Percentiles rank a stretch among this genome's conserved stretches.
Conservation (phyloP, 2,329 filamentous ascomycete genomes). For the Cladosporium cucumerinum region DNA sequence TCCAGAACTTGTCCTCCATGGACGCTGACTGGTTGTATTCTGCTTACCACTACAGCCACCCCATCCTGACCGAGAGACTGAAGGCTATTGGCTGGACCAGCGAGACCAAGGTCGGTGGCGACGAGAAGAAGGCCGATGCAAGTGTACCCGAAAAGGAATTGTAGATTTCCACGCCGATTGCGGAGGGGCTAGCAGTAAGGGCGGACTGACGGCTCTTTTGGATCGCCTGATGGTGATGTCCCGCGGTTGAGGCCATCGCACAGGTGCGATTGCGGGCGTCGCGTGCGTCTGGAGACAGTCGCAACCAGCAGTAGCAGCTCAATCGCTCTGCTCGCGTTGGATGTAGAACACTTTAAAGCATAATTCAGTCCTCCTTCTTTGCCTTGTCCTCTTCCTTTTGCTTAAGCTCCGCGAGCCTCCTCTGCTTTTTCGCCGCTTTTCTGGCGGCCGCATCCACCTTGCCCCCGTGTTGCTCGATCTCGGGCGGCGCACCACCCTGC, state of each 20-base stretch:
- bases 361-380: background rate
- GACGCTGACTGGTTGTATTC: conserved; percentile 98
- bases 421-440: conserved; percentile 55
- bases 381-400: conserved; percentile 33
- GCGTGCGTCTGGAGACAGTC: background rate
- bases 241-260: background rate
- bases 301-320: background rate
- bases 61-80: conserved; percentile 88
- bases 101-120: conserved; percentile 51
- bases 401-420: conserved; percentile 38
- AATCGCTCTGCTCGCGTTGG: background rate
- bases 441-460: conserved; percentile 50
- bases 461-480: conserved; percentile 25
- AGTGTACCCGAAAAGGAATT: conserved; percentile 21
- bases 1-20: conserved; percentile 97
- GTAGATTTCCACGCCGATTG: conserved; percentile 9
- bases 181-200: background rate
- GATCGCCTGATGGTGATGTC: background rate
- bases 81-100: conserved; percentile 87
- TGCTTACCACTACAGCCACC: conserved; percentile 97
- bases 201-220: background rate
- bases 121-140: conserved; percentile 34
- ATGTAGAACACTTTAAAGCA: background rate
- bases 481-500: conserved; percentile 33
- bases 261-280: background rate